Evolutionary conservation across 2,329 filamentous ascomycete genomes (phyloP).

Genomic region (Mycogone perniciosa): DNA sequence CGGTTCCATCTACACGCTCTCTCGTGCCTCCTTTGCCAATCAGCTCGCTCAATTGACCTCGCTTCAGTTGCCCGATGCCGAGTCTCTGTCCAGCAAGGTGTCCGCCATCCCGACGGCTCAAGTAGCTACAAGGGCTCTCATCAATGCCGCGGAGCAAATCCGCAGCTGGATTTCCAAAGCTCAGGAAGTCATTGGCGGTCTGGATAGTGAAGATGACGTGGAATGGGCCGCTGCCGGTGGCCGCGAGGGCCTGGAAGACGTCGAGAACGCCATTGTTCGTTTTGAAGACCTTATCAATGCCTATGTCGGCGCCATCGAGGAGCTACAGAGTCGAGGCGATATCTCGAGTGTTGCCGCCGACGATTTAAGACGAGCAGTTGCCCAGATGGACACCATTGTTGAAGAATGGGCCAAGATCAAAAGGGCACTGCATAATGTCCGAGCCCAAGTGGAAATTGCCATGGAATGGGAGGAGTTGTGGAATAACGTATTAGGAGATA

Average conservation of each 20-base stretch:
- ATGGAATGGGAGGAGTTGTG: constrained; percentile 99
- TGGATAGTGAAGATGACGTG: constrained; percentile 94
- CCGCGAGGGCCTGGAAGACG: constrained; percentile 68
- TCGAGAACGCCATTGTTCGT: constrained; percentile 66
- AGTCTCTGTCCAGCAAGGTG: constrained; percentile 75
- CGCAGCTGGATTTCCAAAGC: constrained; percentile 91
- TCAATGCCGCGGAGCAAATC: constrained; percentile 87
- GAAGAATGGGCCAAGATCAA: constrained; percentile 81
- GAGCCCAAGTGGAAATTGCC: constrained; percentile 87
- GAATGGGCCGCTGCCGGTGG: constrained; percentile 93
- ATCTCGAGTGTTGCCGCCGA: constrained; percentile 63
- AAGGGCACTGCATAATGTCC: constrained; percentile 67
- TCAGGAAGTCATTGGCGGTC: constrained; percentile 75
- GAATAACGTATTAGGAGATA: constrained; percentile 88
- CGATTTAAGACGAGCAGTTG: constrained; percentile 68
- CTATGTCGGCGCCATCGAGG: constrained; percentile 90
- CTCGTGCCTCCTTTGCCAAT: constrained; percentile 83
- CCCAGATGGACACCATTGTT: constrained; percentile 84
- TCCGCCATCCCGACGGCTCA: constrained; percentile 78
- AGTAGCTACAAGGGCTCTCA: constrained; percentile 74
- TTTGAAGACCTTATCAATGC: constrained; percentile 89
- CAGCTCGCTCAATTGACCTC: constrained; percentile 90
- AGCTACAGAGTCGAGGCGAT: constrained; percentile 73
- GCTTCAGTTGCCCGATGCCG: constrained; percentile 79
- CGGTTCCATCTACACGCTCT: constrained; percentile 89